Evolutionary conservation across 805 yeast genomes (phyloP).

Genomic region (Wickerhamiella australiensis): DNA sequence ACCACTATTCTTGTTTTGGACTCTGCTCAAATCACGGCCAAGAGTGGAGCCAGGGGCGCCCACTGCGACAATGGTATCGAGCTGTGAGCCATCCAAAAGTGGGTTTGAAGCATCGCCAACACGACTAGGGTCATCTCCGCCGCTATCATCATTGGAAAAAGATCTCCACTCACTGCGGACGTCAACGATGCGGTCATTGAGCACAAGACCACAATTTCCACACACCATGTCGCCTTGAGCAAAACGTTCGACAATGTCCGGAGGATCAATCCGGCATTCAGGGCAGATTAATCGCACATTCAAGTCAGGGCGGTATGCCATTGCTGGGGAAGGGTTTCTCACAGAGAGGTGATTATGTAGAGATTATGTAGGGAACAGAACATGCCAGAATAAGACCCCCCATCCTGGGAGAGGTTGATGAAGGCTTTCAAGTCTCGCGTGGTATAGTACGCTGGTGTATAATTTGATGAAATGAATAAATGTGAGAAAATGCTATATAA

Average conservation of each 20-base stretch:
- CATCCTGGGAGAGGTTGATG: not conserved
- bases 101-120: slow-evolving; percentile 97
- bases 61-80: slow-evolving; percentile 82
- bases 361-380: no score
- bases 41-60: slow-evolving; percentile 73
- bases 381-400: not conserved
- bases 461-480: not conserved
- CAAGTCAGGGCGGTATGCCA: slow-evolving; percentile 34
- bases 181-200: slow-evolving; percentile 84
- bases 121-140: slow-evolving; percentile 97
- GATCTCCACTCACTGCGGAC: slow-evolving; percentile 98
- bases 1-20: slow-evolving; percentile 73
- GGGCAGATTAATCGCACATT: slow-evolving; percentile 88
- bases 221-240: slow-evolving; percentile 98
- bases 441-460: not conserved
- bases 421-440: no score
- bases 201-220: slow-evolving; percentile 88
- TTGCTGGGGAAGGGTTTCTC: not conserved
- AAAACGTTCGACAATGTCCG: slow-evolving; percentile 86
- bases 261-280: slow-evolving; percentile 91
- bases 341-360: not conserved
- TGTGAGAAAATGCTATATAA: not conserved
- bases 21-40: slow-evolving; percentile 82
- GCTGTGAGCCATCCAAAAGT: slow-evolving; percentile 76
- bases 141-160: slow-evolving; percentile 92